phyloP scores from a whole-genome alignment of 2,329 filamentous ascomycete genomes.

The Amesomyces nigricolor region DNA sequence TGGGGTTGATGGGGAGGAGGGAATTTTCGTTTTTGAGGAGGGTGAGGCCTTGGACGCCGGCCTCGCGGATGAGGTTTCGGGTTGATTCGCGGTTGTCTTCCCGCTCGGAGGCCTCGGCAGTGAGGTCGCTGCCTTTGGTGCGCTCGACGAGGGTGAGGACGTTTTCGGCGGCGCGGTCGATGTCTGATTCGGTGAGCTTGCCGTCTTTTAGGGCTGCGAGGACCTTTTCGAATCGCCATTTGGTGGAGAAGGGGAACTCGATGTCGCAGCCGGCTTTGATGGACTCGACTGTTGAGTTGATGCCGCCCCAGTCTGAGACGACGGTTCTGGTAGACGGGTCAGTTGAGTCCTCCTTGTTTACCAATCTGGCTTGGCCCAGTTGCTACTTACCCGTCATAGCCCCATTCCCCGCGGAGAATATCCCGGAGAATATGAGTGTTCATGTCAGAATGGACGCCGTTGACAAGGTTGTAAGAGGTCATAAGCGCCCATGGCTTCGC shows the following conservation, averaged over 20 bases:
- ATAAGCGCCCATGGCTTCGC: conserved; percentile 65
- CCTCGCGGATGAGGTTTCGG: conserved; percentile 52
- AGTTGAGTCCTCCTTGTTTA: conserved; percentile 13
- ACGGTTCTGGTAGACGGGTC: conserved; percentile 39
- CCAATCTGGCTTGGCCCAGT: conserved; percentile 2
- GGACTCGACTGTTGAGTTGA: conserved; percentile 51
- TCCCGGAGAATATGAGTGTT: conserved; percentile 50
- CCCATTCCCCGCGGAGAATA: conserved; percentile 56
- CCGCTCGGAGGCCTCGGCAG: conserved; percentile 50
- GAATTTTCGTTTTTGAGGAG: conserved; percentile 57
- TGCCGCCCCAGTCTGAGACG: conserved; percentile 55
- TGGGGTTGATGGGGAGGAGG: conserved; percentile 53
- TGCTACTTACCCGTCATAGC: conserved; percentile 49
- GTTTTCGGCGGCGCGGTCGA: conserved; percentile 55
- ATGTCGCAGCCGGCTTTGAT: conserved; percentile 52
- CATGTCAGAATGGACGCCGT: conserved; percentile 56
- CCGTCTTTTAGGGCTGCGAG: conserved; percentile 47
- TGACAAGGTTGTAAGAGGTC: conserved; percentile 63
- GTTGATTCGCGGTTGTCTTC: conserved; percentile 54
- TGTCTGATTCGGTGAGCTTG: conserved; percentile 40
- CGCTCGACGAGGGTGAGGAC: conserved; percentile 55
- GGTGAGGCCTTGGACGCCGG: conserved; percentile 57
- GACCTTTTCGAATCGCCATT: conserved; percentile 54
- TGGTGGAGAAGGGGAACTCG: conserved; percentile 52
- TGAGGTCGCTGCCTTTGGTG: conserved; percentile 55